Base-by-base conservation (phyloP, 1,139 yeast genomes). In the Chernovozyma aurita region DNA sequence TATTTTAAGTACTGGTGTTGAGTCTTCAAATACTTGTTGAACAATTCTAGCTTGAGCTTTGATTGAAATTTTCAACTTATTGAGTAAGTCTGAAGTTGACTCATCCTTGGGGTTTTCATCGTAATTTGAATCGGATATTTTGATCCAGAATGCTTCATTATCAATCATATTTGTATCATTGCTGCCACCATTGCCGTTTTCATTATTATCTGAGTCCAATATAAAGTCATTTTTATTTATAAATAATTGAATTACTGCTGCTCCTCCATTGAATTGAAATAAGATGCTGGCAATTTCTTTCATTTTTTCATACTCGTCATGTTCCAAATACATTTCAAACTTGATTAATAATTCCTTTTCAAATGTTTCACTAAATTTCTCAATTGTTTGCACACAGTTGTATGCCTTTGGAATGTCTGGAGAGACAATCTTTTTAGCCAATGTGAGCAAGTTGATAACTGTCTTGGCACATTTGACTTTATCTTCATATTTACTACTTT, bases 221-320 rank as follows among this genome's bases (percentile, higher is more conserved):
- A 85, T 81, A 42, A 84, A 76, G 41, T 80, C 85, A 54, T 85
- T 88, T 52, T 85, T 88, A 52, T 80, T 81, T 30, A 88, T 87
- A 60, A 86, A 90, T 36, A 85, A 77, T 53, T 83, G 88, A 12
- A 87, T 83, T 11, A 88, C 94, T 41, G 82, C 80, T 4, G 78
- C 71, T 8, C 97, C 97, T 9, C 90, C 94, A 51, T 92, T 90
- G 61, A 81, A 90, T 41, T 80, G 86, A 37, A 80, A 74, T 36
- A 90, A 65, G n/a, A 88, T 76, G 35, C 76, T 77, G 1, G 97
- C 88, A 27, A 86, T 78, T 40, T 82, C 88, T 47, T 76, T 80
- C 85, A 92, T 81, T 36, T 76, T 76, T n/a, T 71, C 70, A 48
- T 80, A 73, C 34, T 68, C 66, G 40, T 59, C 60, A 45, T 82